Percentiles rank a stretch among this genome's conserved stretches.
phyloP scores from a whole-genome alignment of 225 moss, liverwort and hornwort species.

The Pleurozium schreberi region DNA sequence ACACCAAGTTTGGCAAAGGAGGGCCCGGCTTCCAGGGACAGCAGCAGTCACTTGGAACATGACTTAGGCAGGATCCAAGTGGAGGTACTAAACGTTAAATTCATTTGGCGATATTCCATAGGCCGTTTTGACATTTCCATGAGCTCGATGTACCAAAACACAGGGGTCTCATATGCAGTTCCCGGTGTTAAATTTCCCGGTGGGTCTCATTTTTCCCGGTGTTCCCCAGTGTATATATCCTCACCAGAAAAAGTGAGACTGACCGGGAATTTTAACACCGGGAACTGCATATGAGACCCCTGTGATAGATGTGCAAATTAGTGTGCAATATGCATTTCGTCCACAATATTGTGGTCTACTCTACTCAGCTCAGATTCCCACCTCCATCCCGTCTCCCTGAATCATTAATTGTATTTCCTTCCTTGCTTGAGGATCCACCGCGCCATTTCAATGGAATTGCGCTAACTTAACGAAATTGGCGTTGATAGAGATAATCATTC shows the following conservation, averaged over 20 bases:
- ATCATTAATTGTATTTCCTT: background rate
- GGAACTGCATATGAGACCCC: no score
- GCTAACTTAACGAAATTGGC: background rate
- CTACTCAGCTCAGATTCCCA: background rate
- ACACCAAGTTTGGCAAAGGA: background rate
- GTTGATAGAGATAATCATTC: background rate
- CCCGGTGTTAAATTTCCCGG: no score
- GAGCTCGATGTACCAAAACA: background rate
- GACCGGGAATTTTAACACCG: no score
- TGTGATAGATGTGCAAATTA: background rate
- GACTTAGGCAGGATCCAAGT: background rate
- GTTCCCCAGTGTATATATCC: no score
- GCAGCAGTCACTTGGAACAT: background rate
- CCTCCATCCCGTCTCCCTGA: background rate
- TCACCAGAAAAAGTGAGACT: no score
- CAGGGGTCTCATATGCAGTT: no score
- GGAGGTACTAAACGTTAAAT: background rate
- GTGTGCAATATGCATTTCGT: background rate
- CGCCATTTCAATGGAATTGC: background rate
- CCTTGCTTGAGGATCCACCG: background rate
- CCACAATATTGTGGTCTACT: background rate
- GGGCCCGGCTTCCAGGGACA: background rate
- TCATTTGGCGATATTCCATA: background rate
- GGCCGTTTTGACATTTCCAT: background rate
- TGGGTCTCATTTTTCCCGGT: no score